Conservation (phyloP, 164 flowering plant genomes). For the Macadamia integrifolia region DNA sequence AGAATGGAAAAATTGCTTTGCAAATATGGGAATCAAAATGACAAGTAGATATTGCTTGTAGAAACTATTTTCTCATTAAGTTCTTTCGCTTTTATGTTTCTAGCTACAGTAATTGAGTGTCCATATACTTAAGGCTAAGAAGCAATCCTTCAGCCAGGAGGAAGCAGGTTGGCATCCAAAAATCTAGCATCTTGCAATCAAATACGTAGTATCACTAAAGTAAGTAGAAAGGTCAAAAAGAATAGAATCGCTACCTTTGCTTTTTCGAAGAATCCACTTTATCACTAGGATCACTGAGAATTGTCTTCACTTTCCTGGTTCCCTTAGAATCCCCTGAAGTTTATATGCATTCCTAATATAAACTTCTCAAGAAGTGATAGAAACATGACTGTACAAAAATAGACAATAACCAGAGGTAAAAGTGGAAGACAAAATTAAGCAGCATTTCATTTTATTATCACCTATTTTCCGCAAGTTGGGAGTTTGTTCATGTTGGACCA, state of each 20-base stretch:
- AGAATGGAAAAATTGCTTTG: no score
- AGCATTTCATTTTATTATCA: constrained; percentile 6
- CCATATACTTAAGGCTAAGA: no score
- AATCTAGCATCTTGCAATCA: no score
- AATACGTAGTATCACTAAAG: background rate
- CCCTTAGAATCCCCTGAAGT: constrained; percentile 22
- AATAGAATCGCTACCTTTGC: constrained; percentile 51
- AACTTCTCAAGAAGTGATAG: no score
- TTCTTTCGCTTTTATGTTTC: no score
- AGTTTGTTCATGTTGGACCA: constrained; percentile 19
- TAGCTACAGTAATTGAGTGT: no score
- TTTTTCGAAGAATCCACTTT: constrained; percentile 49
- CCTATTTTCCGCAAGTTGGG: constrained; percentile 32
- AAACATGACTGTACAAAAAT: background rate
- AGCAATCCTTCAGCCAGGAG: no score
- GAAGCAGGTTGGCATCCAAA: no score
- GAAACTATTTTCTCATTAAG: no score
- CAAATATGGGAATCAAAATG: no score
- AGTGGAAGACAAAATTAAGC: background rate
- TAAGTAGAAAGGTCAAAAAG: background rate
- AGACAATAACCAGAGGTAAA: background rate
- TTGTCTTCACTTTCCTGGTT: constrained; percentile 21
- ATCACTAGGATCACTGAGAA: constrained; percentile 22
- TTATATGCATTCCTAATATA: background rate
- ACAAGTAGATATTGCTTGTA: no score